These are phyloP conservation scores for Calonectria ilicicola DNA, from an alignment of 2,329 filamentous ascomycete genomes.

Conservation along the genomic window DNA sequence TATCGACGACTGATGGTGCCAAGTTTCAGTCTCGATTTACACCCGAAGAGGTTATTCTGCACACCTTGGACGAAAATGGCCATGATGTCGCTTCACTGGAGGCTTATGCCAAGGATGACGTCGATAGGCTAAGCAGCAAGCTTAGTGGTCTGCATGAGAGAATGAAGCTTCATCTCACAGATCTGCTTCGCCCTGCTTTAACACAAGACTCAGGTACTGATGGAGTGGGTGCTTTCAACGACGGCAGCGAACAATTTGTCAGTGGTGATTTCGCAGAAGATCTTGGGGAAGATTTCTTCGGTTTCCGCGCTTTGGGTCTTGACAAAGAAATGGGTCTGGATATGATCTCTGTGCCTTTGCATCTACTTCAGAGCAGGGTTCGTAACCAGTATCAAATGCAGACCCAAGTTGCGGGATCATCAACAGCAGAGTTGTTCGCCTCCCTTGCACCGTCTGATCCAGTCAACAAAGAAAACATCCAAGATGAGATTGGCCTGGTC, in stretches of 20 bases:
- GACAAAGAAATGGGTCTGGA: slow-evolving; percentile 91
- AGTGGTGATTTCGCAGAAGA: slow-evolving; percentile 98
- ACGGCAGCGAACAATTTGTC: slow-evolving; percentile 96
- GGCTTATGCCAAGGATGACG: slow-evolving; percentile 89
- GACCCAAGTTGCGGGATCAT: slow-evolving; percentile 69
- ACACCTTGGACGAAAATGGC: slow-evolving; percentile 87
- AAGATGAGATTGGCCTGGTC: slow-evolving; percentile 86
- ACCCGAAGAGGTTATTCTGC: slow-evolving; percentile 86
- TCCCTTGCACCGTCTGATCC: slow-evolving; percentile 78
- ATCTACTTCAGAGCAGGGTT: slow-evolving; percentile 92
- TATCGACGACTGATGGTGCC: slow-evolving; percentile 53
- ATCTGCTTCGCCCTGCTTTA: slow-evolving; percentile 90
- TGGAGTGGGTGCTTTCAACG: slow-evolving; percentile 91
- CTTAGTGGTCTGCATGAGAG: slow-evolving; percentile 89
- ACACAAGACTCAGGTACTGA: slow-evolving; percentile 80
- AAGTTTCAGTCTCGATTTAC: slow-evolving; percentile 76
- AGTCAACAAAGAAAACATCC: slow-evolving; percentile 82
- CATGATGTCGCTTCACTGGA: slow-evolving; percentile 86
- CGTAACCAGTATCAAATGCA: slow-evolving; percentile 87
- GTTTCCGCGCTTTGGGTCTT: slow-evolving; percentile 94
- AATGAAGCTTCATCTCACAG: slow-evolving; percentile 93
- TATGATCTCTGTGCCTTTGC: slow-evolving; percentile 89
- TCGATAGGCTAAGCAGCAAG: slow-evolving; percentile 86
- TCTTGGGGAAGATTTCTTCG: slow-evolving; percentile 98
- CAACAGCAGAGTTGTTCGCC: slow-evolving; percentile 72